phyloP scores from a whole-genome alignment of 805 yeast species.

The Saccharomyces paradoxus region DNA sequence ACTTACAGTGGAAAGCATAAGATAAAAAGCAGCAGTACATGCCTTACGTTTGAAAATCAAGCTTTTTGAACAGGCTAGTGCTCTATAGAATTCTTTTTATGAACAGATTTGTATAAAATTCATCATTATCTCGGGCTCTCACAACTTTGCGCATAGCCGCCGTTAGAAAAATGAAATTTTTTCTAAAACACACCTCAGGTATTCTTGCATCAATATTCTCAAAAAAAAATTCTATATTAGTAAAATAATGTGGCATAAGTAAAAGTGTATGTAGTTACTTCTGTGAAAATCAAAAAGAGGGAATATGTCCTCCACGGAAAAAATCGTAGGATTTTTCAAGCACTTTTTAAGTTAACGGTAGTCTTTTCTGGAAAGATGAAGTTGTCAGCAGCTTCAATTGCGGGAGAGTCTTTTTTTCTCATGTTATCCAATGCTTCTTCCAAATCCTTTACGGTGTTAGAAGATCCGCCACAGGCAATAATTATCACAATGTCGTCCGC shows the following conservation, averaged over 20 bases:
- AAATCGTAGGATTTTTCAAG: not conserved
- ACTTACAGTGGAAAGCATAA: too few relatives aligned
- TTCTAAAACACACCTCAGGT: too few relatives aligned
- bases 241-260: not conserved
- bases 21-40: too few relatives aligned
- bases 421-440: conserved; percentile 6
- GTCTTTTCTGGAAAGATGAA: not conserved
- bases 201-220: not conserved
- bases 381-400: not conserved
- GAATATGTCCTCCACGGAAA: not conserved
- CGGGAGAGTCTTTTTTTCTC: not conserved
- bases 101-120: too few relatives aligned
- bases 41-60: too few relatives aligned
- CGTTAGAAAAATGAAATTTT: too few relatives aligned
- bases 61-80: too few relatives aligned
- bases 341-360: not conserved
- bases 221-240: not conserved
- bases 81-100: too few relatives aligned
- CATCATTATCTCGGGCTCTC: too few relatives aligned
- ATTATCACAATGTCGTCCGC: conserved; percentile 42
- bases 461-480: conserved; percentile 53
- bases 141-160: too few relatives aligned
- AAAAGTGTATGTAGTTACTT: not conserved
- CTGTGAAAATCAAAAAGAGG: not conserved
- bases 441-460: conserved; percentile 29